Percentiles rank a stretch among this genome's conserved stretches.
phyloP scores from a whole-genome alignment of 164 flowering plant genomes.

The Hamamelis virginiana region DNA sequence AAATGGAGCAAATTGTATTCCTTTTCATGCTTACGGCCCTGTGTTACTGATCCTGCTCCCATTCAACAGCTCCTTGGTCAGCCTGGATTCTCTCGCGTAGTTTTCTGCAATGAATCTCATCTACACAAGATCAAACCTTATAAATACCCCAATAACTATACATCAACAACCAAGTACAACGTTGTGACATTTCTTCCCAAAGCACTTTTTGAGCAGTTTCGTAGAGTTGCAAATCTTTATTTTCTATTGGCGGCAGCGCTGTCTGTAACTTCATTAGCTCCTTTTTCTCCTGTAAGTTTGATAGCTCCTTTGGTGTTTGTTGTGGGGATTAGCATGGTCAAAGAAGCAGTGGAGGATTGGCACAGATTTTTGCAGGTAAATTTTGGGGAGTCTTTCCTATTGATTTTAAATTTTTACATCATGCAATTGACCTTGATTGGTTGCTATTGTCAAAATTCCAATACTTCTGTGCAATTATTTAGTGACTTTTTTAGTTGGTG shows the following conservation, averaged over 20 bases:
- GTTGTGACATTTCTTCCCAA: constrained; percentile 54
- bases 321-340: constrained; percentile 61
- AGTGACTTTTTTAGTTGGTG: too few relatives aligned
- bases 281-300: constrained; percentile 42
- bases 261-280: constrained; percentile 38
- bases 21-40: constrained; percentile 40
- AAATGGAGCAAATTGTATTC: constrained; percentile 59
- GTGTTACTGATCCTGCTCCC: constrained; percentile 10
- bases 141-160: constrained; percentile 42
- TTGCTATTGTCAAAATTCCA: too few relatives aligned
- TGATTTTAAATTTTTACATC: too few relatives aligned
- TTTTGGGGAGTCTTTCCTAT: background rate
- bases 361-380: constrained; percentile 55
- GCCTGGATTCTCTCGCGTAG: constrained; percentile 57
- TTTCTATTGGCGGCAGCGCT: constrained; percentile 54
- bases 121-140: constrained; percentile 34
- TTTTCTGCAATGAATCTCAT: constrained; percentile 55
- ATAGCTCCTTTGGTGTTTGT: constrained; percentile 65
- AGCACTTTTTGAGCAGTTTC: constrained; percentile 65
- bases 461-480: too few relatives aligned
- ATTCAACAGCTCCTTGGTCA: constrained; percentile 32
- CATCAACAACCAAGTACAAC: constrained; percentile 62
- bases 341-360: constrained; percentile 75
- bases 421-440: too few relatives aligned
- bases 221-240: constrained; percentile 71